These are phyloP conservation scores for Sergeia podlipaevii DNA, from an alignment of 208 protist genomes.

Conservation along the genomic window DNA sequence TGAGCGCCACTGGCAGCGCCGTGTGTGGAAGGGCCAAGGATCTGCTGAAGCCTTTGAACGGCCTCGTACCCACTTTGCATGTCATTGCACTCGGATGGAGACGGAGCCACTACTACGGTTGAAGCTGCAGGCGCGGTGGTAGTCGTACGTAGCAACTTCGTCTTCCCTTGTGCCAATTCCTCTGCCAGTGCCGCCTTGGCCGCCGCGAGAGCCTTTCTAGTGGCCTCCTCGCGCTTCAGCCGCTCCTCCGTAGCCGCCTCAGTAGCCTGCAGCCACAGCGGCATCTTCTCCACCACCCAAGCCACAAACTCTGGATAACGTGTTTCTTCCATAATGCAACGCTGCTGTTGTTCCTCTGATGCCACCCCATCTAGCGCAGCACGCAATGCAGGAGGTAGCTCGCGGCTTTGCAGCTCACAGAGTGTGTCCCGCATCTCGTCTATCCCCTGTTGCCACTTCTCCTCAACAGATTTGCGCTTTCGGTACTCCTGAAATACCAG, in stretches of 20 bases:
- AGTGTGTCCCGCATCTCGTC: conserved; percentile 13
- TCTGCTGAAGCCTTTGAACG: too few species aligned
- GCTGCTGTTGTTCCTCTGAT: conserved; percentile 19
- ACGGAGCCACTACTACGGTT: too few species aligned
- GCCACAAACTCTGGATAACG: conserved; percentile 48
- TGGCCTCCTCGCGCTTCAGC: conserved; percentile 21
- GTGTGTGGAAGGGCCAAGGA: too few species aligned
- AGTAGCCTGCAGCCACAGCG: conserved; percentile 57
- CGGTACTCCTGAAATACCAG: conserved; percentile 80
- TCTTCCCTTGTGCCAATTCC: conserved; percentile 37
- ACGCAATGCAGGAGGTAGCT: conserved; percentile 41
- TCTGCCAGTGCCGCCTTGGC: conserved; percentile 51
- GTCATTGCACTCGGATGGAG: too few species aligned
- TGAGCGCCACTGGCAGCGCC: too few species aligned
- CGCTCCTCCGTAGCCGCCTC: conserved; percentile 24
- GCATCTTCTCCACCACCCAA: conserved; percentile 49
- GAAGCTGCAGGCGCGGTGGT: too few species aligned
- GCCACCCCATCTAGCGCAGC: conserved; percentile 19
- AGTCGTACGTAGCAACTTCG: too few species aligned
- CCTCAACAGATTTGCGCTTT: conserved; percentile 58
- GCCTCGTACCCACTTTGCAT: too few species aligned
- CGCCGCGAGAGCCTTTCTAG: conserved; percentile 41
- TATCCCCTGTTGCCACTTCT: conserved; percentile 22
- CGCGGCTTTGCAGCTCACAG: conserved; percentile 18
- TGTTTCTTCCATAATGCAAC: conserved; percentile 14